Evolutionary conservation across 306 rosid genomes (phyloP), one percentile per base, ranked within the genome.

Genomic region (Lablab purpureus): DNA sequence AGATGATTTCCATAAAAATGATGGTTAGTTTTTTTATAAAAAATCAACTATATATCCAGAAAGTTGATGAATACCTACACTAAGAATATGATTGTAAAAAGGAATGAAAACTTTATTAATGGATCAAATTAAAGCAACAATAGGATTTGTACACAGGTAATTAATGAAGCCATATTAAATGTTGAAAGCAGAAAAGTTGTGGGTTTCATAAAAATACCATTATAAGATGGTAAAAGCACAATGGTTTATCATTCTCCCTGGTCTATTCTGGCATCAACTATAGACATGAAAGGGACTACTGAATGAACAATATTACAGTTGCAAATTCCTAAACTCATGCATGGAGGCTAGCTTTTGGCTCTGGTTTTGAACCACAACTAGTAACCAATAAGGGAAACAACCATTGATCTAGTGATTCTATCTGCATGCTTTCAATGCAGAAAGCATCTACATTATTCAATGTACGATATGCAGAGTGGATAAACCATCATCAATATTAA

Each of bases 201-300:
- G 77, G 71, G 37, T 80, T 83, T 83, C 85, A 79, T 76, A 30
- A 51, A 79, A 76, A 54, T 89, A 73, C 80, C 73, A 66, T 83
- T 56, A 81, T 45, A 70, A 79, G 89, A 82, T 37, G 21, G 49
- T 51, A 50, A 49, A 50, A 51, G 79, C 55, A 47, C 21, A 27
- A 11, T 43, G 55, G 71, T 15, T 71, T 49, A 67, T 63, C 74
- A 41, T 34, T 64, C 45, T 28, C 73, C 82, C 66, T 67, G 71
- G 79, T 76, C 92, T 64, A 68, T 65, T 86, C 79, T 85, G 83
- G 92, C 71, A 86, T 78, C 67, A 50, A 82, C 82, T 76, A 71
- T 65, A n/a, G 37, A 71, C 10, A 50, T 43, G 25, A 67, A 37
- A 45, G 13, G 62, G 63, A 70, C 80, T 69, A 81, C 77, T 86